Conservation (phyloP, 108 stramenopile species). For the Nannochloropsis granulata region DNA sequence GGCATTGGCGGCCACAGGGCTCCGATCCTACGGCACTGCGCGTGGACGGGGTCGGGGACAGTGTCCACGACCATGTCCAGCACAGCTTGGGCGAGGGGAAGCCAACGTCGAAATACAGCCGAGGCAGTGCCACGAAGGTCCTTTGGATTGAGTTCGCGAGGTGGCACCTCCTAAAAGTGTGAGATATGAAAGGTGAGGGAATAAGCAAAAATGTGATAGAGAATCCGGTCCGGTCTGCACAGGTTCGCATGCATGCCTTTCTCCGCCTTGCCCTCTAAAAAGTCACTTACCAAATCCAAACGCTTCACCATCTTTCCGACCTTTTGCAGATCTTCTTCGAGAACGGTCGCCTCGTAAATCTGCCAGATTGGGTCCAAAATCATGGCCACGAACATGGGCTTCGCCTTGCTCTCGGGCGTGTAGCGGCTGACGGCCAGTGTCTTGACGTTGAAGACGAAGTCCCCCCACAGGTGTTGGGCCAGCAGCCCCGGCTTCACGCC, state of each 20-base stretch:
- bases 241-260: not conserved
- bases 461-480: conserved; percentile 37
- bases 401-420: conserved; percentile 28
- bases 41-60: conserved; percentile 31
- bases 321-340: conserved; percentile 26
- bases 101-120: conserved; percentile 43
- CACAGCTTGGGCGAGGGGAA: conserved; percentile 40
- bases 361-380: conserved; percentile 42
- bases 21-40: conserved; percentile 9
- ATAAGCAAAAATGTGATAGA: not conserved
- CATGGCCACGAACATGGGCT: conserved; percentile 43
- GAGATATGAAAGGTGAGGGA: not conserved
- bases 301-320: conserved; percentile 19
- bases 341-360: conserved; percentile 34
- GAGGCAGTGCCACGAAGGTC: not conserved
- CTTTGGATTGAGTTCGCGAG: not conserved
- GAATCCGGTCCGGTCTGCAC: conserved; percentile 3
- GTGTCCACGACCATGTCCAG: conserved; percentile 39
- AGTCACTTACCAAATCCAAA: conserved; percentile 13
- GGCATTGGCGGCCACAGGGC: conserved; percentile 1
- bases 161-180: not conserved
- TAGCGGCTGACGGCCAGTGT: not conserved
- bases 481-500: conserved; percentile 30
- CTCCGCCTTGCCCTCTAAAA: not conserved
- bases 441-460: conserved; percentile 35